Percentiles rank a stretch among this genome's conserved stretches.
Evolutionary conservation across 2,329 filamentous ascomycete genomes (phyloP).

Genomic region (Exophiala mesophila): DNA sequence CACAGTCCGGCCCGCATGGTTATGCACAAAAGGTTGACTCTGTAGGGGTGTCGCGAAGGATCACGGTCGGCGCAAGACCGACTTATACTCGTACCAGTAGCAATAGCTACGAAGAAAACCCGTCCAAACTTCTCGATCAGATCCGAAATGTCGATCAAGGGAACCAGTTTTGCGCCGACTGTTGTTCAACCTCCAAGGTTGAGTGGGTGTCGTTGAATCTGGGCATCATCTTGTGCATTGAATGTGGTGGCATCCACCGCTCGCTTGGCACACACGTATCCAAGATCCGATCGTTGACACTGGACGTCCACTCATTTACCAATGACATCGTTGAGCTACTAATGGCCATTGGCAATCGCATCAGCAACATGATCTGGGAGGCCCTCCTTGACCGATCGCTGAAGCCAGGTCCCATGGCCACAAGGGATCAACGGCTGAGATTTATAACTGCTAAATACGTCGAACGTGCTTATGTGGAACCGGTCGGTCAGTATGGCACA

Average conservation of each 20-base stretch:
- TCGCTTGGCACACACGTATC: conserved; percentile 96
- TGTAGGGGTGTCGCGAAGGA: conserved; percentile 70
- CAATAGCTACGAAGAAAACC: conserved; percentile 66
- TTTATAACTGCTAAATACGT: conserved; percentile 97
- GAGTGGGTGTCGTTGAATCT: conserved; percentile 99
- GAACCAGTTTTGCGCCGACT: conserved; percentile 92
- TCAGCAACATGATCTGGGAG: conserved; percentile 97
- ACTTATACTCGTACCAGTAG: conserved; percentile 63
- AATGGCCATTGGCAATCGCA: conserved; percentile 82
- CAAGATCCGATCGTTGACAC: conserved; percentile 88
- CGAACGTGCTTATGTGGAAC: conserved; percentile 74
- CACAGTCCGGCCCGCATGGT: conserved; percentile 51
- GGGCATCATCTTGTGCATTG: conserved; percentile 92
- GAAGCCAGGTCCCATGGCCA: conserved; percentile 73
- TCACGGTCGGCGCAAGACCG: conserved; percentile 85
- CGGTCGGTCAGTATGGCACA: conserved; percentile 65
- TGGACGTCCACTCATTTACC: conserved; percentile 95
- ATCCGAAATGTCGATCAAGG: conserved; percentile 87
- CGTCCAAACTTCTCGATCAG: conserved; percentile 78
- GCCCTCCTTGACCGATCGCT: conserved; percentile 66
- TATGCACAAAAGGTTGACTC: conserved; percentile 38
- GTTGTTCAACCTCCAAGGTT: conserved; percentile 82
- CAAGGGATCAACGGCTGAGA: conserved; percentile 80
- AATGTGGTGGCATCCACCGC: conserved; percentile 95
- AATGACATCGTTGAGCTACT: conserved; percentile 94